Evolutionary conservation across 1,284 basidiomycete genomes (phyloP).

Genomic region (Laetiporus sulphureus): DNA sequence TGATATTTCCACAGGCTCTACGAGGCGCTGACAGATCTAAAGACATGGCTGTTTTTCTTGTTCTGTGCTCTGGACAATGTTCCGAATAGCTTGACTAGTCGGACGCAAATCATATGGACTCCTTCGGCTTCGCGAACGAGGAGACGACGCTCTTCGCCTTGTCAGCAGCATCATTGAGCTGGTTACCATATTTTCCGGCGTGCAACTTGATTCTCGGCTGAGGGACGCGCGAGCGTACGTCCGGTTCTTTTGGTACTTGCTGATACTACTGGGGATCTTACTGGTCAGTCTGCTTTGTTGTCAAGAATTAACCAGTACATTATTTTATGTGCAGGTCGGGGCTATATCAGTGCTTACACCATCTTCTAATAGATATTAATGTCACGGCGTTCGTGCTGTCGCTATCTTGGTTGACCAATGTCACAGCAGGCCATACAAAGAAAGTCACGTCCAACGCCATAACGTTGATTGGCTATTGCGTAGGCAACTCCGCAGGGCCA

Average conservation of each 20-base stretch:
- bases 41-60: conserved; percentile 65
- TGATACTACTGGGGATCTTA: conserved; percentile 52
- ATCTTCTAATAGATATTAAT: too few species aligned
- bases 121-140: conserved; percentile 57
- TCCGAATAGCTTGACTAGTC: conserved; percentile 68
- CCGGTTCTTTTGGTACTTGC: conserved; percentile 50
- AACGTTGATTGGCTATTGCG: conserved; percentile 57
- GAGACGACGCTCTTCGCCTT: conserved; percentile 65
- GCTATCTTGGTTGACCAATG: conserved; percentile 58
- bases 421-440: conserved; percentile 71
- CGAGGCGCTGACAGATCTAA: conserved; percentile 60
- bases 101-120: conserved; percentile 62
- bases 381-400: conserved; percentile 63
- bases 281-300: conserved; percentile 56
- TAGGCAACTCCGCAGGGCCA: conserved; percentile 61
- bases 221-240: conserved; percentile 56
- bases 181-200: conserved; percentile 53
- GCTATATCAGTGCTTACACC: too few species aligned
- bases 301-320: conserved; percentile 16
- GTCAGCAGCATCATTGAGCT: conserved; percentile 66
- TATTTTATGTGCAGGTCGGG: too few species aligned
- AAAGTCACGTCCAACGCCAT: conserved; percentile 58
- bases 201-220: conserved; percentile 49
- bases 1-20: conserved; percentile 38
- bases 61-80: conserved; percentile 58